Conservation (phyloP, 495 filamentous ascomycete species). For the Trichoderma gamsii region DNA sequence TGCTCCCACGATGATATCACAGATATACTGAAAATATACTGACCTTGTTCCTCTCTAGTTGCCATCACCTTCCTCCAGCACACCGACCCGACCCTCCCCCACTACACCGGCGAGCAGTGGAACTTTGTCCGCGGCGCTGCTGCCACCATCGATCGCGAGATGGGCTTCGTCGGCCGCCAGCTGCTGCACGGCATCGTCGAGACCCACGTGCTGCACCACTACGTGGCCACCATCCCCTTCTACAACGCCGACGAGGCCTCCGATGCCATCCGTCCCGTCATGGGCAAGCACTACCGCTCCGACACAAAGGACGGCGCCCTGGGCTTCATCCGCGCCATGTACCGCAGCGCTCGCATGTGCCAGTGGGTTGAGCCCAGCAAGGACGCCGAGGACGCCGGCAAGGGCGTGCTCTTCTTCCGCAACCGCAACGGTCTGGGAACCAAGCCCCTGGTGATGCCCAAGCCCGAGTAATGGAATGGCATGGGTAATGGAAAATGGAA, state of each 20-base stretch:
- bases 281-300: constrained; percentile 74
- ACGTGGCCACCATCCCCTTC: constrained; percentile 79
- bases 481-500: too few relatives aligned
- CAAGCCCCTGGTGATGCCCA: constrained; percentile 48
- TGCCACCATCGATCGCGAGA: constrained; percentile 82
- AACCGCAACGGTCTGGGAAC: constrained; percentile 71
- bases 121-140: constrained; percentile 81
- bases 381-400: constrained; percentile 56
- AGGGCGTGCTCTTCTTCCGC: constrained; percentile 64
- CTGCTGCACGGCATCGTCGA: constrained; percentile 90
- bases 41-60: constrained; percentile 37
- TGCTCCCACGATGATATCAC: neutral
- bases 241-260: constrained; percentile 87
- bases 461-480: neutral
- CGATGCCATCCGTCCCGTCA: constrained; percentile 74
- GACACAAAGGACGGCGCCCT: constrained; percentile 57
- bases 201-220: constrained; percentile 87
- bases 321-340: constrained; percentile 60
- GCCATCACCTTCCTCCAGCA: constrained; percentile 88
- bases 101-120: constrained; percentile 72
- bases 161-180: constrained; percentile 80
- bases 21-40: neutral
- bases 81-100: constrained; percentile 79
- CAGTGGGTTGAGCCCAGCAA: constrained; percentile 69
- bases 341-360: constrained; percentile 60